Evolutionary conservation across 2,329 filamentous ascomycete species (phyloP), one percentile per base, ranked within the genome.

Genomic region (Leptographium flavum): DNA sequence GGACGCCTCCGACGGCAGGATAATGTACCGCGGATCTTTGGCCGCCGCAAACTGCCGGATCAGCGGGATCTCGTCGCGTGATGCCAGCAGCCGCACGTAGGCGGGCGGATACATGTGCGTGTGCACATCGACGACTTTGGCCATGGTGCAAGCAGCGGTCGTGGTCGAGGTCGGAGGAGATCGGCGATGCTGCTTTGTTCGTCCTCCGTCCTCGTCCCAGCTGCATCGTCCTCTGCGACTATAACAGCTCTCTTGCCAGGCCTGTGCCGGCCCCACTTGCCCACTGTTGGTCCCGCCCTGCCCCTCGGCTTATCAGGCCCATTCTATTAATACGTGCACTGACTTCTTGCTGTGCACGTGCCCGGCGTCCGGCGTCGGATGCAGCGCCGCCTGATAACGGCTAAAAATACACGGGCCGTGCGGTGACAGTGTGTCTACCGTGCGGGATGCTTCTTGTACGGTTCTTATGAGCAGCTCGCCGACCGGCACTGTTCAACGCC

Each of bases 71-170:
- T 67, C 68, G 39, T 64, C 58, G 45, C 78, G 70, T 14, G 72
- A 69, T 57, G 74, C 68, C 47, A 81, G 73, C 47, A 81, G 71
- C 49, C 67, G 57, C 55, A 81, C 68, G 55, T 81, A 81, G 22
- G 69, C 71, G 4, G 76, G 75, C 15, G 78, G 76, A 58, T 81
- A 82, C 71, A 82, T 78, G 61, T 82, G 77, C 2, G 77, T 81
- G 68, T 82, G 78, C 57, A 81, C 71, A 61, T 82, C 78, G 46
- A 81, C 78, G 43, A 81, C 65, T 45, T 58, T 62, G 45, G 32
- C 33, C 61, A 31, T 17, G 13, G 37, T 5, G 9, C 23, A 10
- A n/a, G 36, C 36, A 33, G 36, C 32, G 33, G 25, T 39, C 27
- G 19, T n/a, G 13, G 21, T 14, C 30, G 23, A 15, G 39, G 27